Evolutionary conservation across 2,329 filamentous ascomycete species (phyloP), one percentile per base, ranked within the genome.

Genomic region (Colletotrichum sp.): DNA sequence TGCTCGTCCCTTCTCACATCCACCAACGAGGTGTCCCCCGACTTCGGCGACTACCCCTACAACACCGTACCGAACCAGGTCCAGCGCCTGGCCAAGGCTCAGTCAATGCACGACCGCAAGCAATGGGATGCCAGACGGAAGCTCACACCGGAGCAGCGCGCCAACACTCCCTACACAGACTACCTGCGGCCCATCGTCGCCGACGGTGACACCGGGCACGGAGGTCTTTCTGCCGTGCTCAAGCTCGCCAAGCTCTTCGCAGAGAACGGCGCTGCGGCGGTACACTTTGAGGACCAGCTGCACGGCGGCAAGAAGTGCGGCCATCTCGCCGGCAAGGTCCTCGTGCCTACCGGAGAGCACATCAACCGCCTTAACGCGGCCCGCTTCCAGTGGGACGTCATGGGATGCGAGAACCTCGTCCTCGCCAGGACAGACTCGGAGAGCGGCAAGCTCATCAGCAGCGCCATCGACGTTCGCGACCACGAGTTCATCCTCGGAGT

Each of bases 41-140:
- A 99, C 84, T 98, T 99, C 87, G 97, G 97, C 81, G 97, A 99
- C 86, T 99, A 99, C 84, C 97, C 97, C 0, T 99, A 99, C 88
- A 99, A 99, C 84, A 99, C 97, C 0, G 97, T 99, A 6, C 97
- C 97, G 10, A 99, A 99, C 86, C 97, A 99, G 85, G 97, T 99
- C 6, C 96, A 99, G 87, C 92, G 97, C 78, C 88, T 99, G 68
- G 95, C 98, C 87, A 99, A 99, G 87, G 97, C 97, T 6, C 97
- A 99, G 86, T 96, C 96, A 79, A 93, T 99, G 89, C 97, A 99
- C 84, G 97, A 99, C 85, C 93, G 97, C 79, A 98, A 98, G 86
- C 95, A 98, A 82, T 99, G 95, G 93, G 96, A 98, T 84, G 88
- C 92, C 28, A 90, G 97, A 75, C 91, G 96, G 79, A 95, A 95